Conservation (phyloP, 23 red algal species). For the Gracilaria domingensis region DNA sequence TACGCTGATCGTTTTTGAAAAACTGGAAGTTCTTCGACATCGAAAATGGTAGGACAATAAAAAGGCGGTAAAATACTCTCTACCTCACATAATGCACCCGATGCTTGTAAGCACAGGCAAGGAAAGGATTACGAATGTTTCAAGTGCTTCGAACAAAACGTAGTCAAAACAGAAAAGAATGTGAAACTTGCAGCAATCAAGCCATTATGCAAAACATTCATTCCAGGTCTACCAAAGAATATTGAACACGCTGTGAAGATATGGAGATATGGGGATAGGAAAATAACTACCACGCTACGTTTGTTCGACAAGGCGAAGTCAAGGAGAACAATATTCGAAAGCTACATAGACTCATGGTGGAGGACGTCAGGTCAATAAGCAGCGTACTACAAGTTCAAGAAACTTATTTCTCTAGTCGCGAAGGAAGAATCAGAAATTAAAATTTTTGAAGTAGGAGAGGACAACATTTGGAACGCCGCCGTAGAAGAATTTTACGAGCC, state of each 20-base stretch:
- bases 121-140: too few species aligned
- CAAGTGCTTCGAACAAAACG: too few species aligned
- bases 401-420: neutral
- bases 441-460: neutral
- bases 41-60: too few species aligned
- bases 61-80: too few species aligned
- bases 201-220: neutral
- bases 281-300: neutral
- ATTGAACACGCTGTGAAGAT: neutral
- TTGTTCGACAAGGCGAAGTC: neutral
- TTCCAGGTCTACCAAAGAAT: constrained; percentile 1
- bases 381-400: neutral
- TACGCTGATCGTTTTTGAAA: too few species aligned
- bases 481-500: neutral
- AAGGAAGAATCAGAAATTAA: neutral
- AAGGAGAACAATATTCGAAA: neutral
- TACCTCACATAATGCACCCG: too few species aligned
- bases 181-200: neutral
- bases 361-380: neutral
- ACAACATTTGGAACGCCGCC: neutral
- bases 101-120: too few species aligned
- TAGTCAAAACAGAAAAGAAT: too few species aligned
- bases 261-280: neutral
- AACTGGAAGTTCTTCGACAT: too few species aligned
- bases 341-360: neutral